phyloP scores from a whole-genome alignment of 78 protist species.

The Chrysochromulina tobinii region DNA sequence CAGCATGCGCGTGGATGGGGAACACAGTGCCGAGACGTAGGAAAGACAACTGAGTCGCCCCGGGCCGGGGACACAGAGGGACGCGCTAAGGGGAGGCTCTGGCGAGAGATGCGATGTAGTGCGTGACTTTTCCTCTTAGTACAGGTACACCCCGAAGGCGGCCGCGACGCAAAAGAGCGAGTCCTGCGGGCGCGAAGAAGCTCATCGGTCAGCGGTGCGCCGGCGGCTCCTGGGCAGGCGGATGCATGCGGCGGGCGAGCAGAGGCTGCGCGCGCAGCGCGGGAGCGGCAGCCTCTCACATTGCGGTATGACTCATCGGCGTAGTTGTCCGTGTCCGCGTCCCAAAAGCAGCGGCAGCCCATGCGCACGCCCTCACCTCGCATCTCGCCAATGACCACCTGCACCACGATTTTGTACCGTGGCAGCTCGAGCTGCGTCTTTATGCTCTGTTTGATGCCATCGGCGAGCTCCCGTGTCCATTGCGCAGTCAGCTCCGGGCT shows the following conservation, averaged over 20 bases:
- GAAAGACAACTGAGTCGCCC: no score
- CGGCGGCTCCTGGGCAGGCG: no score
- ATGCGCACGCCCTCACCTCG: conserved; percentile 58
- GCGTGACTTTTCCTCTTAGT: background rate
- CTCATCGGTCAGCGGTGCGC: no score
- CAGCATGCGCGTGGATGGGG: no score
- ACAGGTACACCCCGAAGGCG: conserved; percentile 47
- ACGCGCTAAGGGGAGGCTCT: no score
- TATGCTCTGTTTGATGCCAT: conserved; percentile 15
- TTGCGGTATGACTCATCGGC: conserved; percentile 20
- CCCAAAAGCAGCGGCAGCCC: conserved; percentile 57
- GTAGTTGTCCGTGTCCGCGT: conserved; percentile 35
- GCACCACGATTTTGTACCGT: conserved; percentile 53
- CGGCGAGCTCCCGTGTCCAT: conserved; percentile 31
- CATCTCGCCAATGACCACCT: conserved; percentile 51
- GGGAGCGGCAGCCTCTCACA: background rate
- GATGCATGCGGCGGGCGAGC: background rate
- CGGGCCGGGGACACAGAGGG: no score
- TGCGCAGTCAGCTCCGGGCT: conserved; percentile 7
- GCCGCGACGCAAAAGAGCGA: conserved; percentile 32
- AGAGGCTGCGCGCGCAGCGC: background rate
- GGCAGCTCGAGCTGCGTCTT: conserved; percentile 40
- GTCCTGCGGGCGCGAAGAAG: background rate
- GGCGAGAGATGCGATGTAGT: no score
- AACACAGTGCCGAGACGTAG: no score